A percentile compares a stretch with the other conserved stretches of the same genome.
Evolutionary conservation across 805 yeast species (phyloP).

Genomic region (Barnettozyma sp.): DNA sequence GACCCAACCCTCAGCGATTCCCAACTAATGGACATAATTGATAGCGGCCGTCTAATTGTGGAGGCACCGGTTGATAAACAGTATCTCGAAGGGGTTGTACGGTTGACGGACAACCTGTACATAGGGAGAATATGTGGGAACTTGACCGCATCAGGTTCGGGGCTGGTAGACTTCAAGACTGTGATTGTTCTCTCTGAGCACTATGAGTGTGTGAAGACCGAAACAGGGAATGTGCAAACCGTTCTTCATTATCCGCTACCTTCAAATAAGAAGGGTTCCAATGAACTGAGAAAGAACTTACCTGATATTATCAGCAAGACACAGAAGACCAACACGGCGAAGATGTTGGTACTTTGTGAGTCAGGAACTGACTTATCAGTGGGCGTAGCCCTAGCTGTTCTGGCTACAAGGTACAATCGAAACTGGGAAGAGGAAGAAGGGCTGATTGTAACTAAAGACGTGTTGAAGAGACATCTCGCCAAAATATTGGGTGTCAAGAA

Average conservation of each 20-base stretch:
- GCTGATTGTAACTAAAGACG: conserved; percentile 37
- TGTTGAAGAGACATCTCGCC: conserved; percentile 50
- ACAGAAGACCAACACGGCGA: conserved; percentile 11
- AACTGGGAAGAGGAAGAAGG: conserved; percentile 31
- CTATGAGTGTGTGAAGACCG: conserved; percentile 3
- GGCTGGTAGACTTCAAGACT: conserved; percentile 2
- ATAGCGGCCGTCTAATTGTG: too few relatives aligned
- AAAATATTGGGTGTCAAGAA: conserved; percentile 39
- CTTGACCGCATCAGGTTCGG: conserved; percentile 2
- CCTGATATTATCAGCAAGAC: conserved; percentile 34
- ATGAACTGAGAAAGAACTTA: conserved; percentile 43
- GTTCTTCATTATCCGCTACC: conserved; percentile 24
- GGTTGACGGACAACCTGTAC: conserved; percentile 15
- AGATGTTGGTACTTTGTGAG: conserved; percentile 47
- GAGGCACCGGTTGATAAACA: too few relatives aligned
- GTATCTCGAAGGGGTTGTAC: conserved; percentile 12
- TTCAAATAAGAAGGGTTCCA: conserved; percentile 59
- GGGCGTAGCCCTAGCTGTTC: conserved; percentile 52
- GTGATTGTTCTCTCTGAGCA: conserved; percentile 12
- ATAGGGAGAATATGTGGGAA: conserved; percentile 21
- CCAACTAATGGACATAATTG: conserved; percentile 21
- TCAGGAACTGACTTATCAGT: conserved; percentile 61
- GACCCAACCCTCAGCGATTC: conserved; percentile 26
- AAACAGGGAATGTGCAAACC: neutral
- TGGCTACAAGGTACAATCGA: conserved; percentile 35